Conservation (phyloP, 2,329 filamentous ascomycete species). For the Botryotinia convoluta region DNA sequence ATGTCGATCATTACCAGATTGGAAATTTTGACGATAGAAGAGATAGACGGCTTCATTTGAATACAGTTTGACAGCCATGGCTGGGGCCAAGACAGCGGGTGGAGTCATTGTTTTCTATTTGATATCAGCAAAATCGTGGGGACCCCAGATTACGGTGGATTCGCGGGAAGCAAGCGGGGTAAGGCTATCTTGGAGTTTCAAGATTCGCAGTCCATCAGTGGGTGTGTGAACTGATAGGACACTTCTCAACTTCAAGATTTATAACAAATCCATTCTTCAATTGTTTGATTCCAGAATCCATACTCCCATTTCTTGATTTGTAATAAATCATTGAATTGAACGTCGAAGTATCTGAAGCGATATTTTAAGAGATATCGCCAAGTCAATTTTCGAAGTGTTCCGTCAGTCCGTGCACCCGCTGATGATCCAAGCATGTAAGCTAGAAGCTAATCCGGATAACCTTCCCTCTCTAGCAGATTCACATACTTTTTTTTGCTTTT, state of each 20-base stretch:
- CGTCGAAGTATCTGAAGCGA: not conserved
- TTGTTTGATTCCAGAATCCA: not conserved
- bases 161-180: not conserved
- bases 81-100: not conserved
- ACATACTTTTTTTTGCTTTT: not conserved
- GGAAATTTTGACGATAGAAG: too few relatives aligned
- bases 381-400: not conserved
- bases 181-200: not conserved
- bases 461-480: not conserved
- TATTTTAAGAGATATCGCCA: not conserved
- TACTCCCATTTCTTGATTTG: not conserved
- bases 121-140: not conserved
- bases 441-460: not conserved
- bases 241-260: not conserved
- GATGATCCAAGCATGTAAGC: not conserved
- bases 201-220: not conserved
- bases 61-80: not conserved
- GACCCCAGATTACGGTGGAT: slow-evolving; percentile 12
- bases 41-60: not conserved
- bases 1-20: not conserved
- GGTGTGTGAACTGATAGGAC: not conserved
- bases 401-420: not conserved
- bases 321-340: not conserved
- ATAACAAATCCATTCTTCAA: not conserved
- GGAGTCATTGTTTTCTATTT: not conserved